Conservation (phyloP, 352 stramenopile species). For the Phytophthora pluvialis region DNA sequence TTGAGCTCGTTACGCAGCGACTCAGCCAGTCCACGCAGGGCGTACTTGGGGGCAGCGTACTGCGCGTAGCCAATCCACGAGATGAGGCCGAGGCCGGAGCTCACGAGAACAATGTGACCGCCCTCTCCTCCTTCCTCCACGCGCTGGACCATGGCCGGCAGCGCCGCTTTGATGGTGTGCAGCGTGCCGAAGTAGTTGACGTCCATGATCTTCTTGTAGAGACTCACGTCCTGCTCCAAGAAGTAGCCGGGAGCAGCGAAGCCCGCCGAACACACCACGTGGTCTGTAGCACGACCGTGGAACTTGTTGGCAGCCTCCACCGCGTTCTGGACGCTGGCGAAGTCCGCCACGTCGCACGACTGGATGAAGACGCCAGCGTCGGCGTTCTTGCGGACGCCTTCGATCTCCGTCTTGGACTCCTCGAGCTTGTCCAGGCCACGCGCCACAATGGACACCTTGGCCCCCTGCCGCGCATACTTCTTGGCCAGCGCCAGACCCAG, state of each 20-base stretch:
- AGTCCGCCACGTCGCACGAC: constrained; percentile 78
- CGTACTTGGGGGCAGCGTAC: constrained; percentile 87
- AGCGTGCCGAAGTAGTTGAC: constrained; percentile 90
- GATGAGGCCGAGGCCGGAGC: constrained; percentile 69
- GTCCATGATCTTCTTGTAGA: constrained; percentile 85
- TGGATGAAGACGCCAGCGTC: constrained; percentile 63
- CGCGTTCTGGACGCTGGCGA: constrained; percentile 59
- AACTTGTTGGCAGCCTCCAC: constrained; percentile 74
- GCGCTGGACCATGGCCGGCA: constrained; percentile 76
- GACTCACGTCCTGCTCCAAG: constrained; percentile 69
- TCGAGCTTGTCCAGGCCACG: constrained; percentile 67
- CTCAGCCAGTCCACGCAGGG: constrained; percentile 79
- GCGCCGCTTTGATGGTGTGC: constrained; percentile 78
- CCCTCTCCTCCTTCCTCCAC: constrained; percentile 65
- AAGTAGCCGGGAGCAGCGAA: constrained; percentile 74
- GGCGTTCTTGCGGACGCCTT: constrained; percentile 42
- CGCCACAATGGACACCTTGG: constrained; percentile 79
- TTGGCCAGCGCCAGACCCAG: constrained; percentile 73
- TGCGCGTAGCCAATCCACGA: constrained; percentile 86
- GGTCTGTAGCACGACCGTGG: constrained; percentile 69
- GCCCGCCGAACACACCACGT: constrained; percentile 77
- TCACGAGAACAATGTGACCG: constrained; percentile 77
- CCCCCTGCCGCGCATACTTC: constrained; percentile 71
- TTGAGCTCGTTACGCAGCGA: constrained; percentile 81
- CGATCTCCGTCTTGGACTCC: constrained; percentile 66